Evolutionary conservation across 306 rosid genomes (phyloP), one percentile per base, ranked within the genome.

Genomic region (Prunus armeniaca): DNA sequence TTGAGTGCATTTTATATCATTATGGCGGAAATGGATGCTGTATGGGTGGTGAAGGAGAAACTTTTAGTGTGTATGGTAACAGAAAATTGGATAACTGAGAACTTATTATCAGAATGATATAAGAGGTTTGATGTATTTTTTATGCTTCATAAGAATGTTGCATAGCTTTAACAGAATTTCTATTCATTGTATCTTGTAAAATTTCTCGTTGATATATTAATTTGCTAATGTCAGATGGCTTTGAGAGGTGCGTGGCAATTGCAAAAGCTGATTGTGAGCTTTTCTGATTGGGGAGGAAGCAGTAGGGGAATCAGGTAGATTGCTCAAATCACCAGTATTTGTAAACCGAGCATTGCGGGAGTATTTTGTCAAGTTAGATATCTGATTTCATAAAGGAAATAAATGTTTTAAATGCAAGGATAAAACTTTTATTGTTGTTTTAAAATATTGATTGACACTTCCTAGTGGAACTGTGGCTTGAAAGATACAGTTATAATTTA

Each of bases 221-320:
- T 15, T 52, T 52, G 57, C 20, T 18, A 1, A 74, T 27, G 8
- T 47, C 83, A 78, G 78, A 94, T 94, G 98, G 98, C 98, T 64
- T 79, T 88, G 84, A 83, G 93, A 80, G 97, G 98, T 51, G 93
- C 80, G 49, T 94, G 98, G 98, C 98, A 94, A 67, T 90, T 91
- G 64, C 62, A 90, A 71, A 90, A 92, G 85, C 80, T 94, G 77
- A 73, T 92, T 72, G 98, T 92, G 69, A 94, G 90, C 86, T 90
- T 74, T 76, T 84, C 86, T 65, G 83, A 92, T 70, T 94, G 96
- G 97, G 97, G 97, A 13, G 96, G 98, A 80, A 92, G 98, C 81
- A 92, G 96, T 76, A 85, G 89, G 84, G 98, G 98, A 46, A 89
- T 90, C 77, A 90, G 96, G 97, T 91, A 81, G 69, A 34, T 18